A percentile compares a stretch with the other conserved stretches of the same genome.
These are phyloP conservation scores for Elsinoe arachidis DNA, from an alignment of 2,329 filamentous ascomycete species.

Conservation along the genomic window DNA sequence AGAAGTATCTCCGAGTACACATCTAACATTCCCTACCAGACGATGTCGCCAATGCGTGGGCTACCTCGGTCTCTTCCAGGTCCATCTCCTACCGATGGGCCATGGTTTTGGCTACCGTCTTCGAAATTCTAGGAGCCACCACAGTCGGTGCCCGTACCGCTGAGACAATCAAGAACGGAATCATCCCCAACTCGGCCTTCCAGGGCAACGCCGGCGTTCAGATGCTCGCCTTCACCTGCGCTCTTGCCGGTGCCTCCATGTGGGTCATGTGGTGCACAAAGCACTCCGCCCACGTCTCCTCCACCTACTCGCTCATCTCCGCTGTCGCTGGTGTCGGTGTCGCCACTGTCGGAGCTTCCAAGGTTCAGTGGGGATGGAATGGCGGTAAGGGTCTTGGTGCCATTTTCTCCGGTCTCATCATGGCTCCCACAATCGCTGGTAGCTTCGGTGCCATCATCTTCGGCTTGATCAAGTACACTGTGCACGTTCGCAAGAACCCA, in stretches of 20 bases:
- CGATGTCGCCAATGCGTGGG: conserved; percentile 49
- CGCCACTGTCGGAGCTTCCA: conserved; percentile 40
- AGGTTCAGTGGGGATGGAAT: conserved; percentile 36
- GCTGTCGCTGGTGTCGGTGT: conserved; percentile 53
- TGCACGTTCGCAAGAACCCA: conserved; percentile 42
- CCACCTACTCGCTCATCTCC: conserved; percentile 53
- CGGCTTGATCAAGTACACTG: conserved; percentile 40
- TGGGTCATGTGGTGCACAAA: conserved; percentile 51
- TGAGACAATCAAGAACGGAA: conserved; percentile 53
- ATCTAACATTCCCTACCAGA: conserved; percentile 19
- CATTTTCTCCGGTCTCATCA: conserved; percentile 36
- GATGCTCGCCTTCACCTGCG: conserved; percentile 39
- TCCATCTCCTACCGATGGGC: conserved; percentile 46
- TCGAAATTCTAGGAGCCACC: conserved; percentile 47
- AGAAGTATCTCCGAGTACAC: neutral
- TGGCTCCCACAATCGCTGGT: conserved; percentile 41
- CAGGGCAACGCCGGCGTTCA: conserved; percentile 36
- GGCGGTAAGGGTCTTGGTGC: conserved; percentile 37
- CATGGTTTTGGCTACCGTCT: conserved; percentile 40
- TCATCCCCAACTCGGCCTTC: conserved; percentile 45
- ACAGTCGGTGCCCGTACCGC: conserved; percentile 47
- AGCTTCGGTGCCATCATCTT: conserved; percentile 44
- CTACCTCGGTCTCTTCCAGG: conserved; percentile 43
- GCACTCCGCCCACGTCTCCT: conserved; percentile 51
- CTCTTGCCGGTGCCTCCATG: conserved; percentile 38